These are phyloP conservation scores for Pleurotus pulmonarius DNA, from an alignment of 768 basidiomycete species.

Conservation along the genomic window DNA sequence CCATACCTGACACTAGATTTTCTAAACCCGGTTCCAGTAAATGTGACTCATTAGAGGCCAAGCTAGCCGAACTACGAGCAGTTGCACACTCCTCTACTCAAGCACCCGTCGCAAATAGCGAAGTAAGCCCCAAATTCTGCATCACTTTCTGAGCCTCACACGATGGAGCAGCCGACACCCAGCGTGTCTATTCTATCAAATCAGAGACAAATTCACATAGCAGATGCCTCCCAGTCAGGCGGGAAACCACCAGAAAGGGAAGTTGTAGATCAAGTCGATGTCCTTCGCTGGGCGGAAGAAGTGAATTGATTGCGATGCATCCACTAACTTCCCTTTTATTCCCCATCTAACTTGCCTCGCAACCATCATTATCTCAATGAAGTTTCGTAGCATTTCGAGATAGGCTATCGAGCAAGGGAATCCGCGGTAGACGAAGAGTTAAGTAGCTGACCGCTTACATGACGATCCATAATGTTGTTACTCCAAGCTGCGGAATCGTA, in stretches of 20 bases:
- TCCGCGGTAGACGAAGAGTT: too few species aligned
- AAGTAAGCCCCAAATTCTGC: neutral
- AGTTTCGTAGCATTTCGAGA: too few species aligned
- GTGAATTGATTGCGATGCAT: constrained; percentile 11
- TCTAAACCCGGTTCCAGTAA: constrained; percentile 36
- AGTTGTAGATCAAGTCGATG: constrained; percentile 13
- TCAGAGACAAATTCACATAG: neutral
- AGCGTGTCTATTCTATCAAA: neutral
- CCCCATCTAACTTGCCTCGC: too few species aligned
- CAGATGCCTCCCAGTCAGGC: neutral
- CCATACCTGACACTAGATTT: neutral
- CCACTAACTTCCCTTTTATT: too few species aligned
- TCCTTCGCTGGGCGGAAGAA: constrained; percentile 25
- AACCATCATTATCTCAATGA: too few species aligned
- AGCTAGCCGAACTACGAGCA: constrained; percentile 52
- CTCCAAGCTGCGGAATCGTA: too few species aligned
- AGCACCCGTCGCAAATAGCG: neutral
- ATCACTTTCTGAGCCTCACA: too few species aligned
- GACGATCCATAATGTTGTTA: too few species aligned
- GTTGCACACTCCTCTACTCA: constrained; percentile 19
- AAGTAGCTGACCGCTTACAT: too few species aligned
- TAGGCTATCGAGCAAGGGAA: too few species aligned
- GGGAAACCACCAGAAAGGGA: neutral
- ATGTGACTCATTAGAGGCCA: constrained; percentile 67
- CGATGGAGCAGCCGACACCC: neutral